Conservation (phyloP, 345 rosid genomes). For the Erodium maritimum region DNA sequence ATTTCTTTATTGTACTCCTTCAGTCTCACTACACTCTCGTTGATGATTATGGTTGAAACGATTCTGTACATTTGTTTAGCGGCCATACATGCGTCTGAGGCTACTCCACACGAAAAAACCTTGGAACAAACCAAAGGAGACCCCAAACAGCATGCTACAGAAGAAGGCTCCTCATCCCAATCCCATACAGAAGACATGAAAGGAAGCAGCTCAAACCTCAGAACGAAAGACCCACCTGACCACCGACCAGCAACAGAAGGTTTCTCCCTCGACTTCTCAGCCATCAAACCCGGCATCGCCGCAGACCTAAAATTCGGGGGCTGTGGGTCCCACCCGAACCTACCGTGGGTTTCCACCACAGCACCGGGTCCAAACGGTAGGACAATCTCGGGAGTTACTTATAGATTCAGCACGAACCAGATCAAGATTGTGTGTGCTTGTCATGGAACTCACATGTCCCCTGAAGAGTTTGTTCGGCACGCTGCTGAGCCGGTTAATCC, state of each 20-base stretch:
- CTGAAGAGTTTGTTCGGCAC: constrained; percentile 84
- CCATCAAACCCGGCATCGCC: constrained; percentile 82
- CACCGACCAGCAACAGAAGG: constrained; percentile 41
- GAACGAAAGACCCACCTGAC: constrained; percentile 31
- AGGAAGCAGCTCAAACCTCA: constrained; percentile 24
- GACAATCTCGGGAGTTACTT: constrained; percentile 86
- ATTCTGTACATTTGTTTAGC: constrained; percentile 18
- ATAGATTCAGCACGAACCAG: constrained; percentile 56
- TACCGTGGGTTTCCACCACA: constrained; percentile 95
- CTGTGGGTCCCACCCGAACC: constrained; percentile 67
- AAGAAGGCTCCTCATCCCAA: constrained; percentile 63
- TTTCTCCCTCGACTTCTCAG: constrained; percentile 47
- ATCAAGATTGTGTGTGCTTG: constrained; percentile 91
- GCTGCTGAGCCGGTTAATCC: constrained; percentile 63
- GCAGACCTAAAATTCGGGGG: constrained; percentile 84
- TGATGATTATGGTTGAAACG: neutral
- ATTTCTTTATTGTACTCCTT: neutral
- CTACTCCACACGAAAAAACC: constrained; percentile 22
- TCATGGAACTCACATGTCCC: constrained; percentile 83
- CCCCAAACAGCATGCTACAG: constrained; percentile 50
- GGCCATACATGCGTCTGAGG: constrained; percentile 35
- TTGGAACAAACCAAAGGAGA: constrained; percentile 44
- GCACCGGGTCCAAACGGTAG: constrained; percentile 76
- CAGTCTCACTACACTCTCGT: neutral
- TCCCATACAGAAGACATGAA: constrained; percentile 41